Conservation (phyloP, 495 filamentous ascomycete genomes). For the Lepidopterella palustris region DNA sequence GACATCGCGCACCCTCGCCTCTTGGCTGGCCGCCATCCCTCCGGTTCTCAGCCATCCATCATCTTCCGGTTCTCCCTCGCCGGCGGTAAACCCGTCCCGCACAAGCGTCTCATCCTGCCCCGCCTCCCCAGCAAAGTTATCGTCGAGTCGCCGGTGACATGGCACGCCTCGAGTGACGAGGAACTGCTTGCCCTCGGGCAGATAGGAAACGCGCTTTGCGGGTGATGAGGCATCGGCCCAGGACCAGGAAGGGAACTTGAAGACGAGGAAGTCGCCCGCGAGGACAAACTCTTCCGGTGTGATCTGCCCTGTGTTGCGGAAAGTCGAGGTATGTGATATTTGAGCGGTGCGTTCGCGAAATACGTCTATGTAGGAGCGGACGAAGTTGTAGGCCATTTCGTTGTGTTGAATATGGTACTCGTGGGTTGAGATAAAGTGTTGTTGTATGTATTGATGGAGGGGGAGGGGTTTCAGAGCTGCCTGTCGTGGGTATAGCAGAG, state of each 20-base stretch:
- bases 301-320: slow-evolving; percentile 87
- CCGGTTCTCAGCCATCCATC: slow-evolving; percentile 90
- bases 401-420: not conserved
- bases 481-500: not conserved
- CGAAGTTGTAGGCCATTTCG: slow-evolving; percentile 29
- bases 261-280: slow-evolving; percentile 95
- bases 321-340: slow-evolving; percentile 82
- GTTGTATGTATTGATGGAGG: not conserved
- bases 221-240: slow-evolving; percentile 82
- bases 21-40: slow-evolving; percentile 64
- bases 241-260: slow-evolving; percentile 99
- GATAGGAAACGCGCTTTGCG: slow-evolving; percentile 67
- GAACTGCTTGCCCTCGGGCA: slow-evolving; percentile 90
- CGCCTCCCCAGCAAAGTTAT: slow-evolving; percentile 84
- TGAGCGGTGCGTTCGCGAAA: slow-evolving; percentile 85
- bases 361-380: slow-evolving; percentile 29
- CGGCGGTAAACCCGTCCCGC: slow-evolving; percentile 59
- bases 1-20: slow-evolving; percentile 69
- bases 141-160: slow-evolving; percentile 83
- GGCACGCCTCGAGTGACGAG: slow-evolving; percentile 91
- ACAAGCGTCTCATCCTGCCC: slow-evolving; percentile 78
- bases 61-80: slow-evolving; percentile 51
- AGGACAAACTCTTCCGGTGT: slow-evolving; percentile 95
- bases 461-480: not conserved
- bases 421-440: not conserved